These are phyloP conservation scores for Marsdenia floribunda DNA, from an alignment of 257 asterid genomes.

Conservation along the genomic window DNA sequence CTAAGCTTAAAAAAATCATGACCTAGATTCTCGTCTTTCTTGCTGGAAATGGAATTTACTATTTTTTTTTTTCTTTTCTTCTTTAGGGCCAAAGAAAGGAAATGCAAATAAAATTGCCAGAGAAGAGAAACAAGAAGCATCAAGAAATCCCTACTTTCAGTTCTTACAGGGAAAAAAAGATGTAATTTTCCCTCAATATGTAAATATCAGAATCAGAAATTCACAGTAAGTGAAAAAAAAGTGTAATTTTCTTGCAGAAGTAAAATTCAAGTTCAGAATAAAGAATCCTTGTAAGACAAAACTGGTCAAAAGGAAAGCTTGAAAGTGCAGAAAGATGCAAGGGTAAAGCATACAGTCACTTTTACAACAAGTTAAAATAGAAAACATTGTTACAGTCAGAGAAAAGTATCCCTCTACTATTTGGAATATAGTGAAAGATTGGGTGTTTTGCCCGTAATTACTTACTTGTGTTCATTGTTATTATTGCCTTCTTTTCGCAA, in stretches of 20 bases:
- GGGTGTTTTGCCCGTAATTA: no score
- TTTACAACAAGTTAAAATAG: conserved; percentile 11
- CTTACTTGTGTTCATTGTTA: no score
- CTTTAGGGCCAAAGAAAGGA: neutral
- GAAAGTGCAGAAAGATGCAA: conserved; percentile 11
- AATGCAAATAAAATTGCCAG: neutral
- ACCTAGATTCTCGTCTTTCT: neutral
- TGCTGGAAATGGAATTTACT: neutral
- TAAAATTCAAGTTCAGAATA: conserved; percentile 15
- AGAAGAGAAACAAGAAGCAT: neutral
- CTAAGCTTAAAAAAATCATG: neutral
- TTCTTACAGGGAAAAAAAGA: neutral
- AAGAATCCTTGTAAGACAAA: conserved; percentile 17
- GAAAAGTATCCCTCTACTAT: neutral
- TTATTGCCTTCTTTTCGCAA: no score
- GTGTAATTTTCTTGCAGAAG: conserved; percentile 1
- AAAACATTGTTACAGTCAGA: neutral
- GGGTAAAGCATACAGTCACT: conserved; percentile 18
- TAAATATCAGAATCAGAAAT: no score
- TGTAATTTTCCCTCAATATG: neutral
- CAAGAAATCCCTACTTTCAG: neutral
- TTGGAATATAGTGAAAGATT: no score
- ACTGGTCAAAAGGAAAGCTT: conserved; percentile 17
- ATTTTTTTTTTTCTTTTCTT: neutral
- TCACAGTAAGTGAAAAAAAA: no score